These are phyloP conservation scores for Leptographium radiaticola DNA, from an alignment of 2,329 filamentous ascomycete genomes.

Conservation along the genomic window DNA sequence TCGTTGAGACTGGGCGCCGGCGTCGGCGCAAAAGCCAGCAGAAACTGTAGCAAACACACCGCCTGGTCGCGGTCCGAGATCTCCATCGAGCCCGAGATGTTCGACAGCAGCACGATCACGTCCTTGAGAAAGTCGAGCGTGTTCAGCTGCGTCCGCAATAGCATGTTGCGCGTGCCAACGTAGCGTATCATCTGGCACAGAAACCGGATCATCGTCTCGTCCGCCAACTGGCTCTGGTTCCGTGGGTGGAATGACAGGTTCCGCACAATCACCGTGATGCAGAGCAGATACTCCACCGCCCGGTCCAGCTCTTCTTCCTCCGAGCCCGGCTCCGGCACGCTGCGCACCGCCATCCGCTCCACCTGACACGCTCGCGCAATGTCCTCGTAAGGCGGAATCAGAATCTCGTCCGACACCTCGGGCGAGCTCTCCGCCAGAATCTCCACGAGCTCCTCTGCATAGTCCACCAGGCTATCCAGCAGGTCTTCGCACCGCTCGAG, in stretches of 20 bases:
- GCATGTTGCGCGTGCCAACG: constrained; percentile 76
- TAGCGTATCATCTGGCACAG: constrained; percentile 73
- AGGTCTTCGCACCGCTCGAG: constrained; percentile 74
- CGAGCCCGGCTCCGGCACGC: constrained; percentile 62
- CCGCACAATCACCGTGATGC: constrained; percentile 81
- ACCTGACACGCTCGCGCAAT: constrained; percentile 63
- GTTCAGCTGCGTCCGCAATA: constrained; percentile 70
- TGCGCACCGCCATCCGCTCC: constrained; percentile 60
- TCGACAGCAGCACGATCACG: constrained; percentile 75
- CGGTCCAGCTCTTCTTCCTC: constrained; percentile 70
- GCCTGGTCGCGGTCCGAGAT: constrained; percentile 81
- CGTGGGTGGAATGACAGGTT: constrained; percentile 75
- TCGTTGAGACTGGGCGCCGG: constrained; percentile 49
- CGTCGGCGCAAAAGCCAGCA: constrained; percentile 77
- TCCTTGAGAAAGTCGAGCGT: constrained; percentile 98
- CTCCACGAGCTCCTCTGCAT: constrained; percentile 79
- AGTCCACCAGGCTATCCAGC: constrained; percentile 77
- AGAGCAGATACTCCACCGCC: constrained; percentile 75
- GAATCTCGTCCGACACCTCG: constrained; percentile 77
- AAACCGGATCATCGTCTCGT: constrained; percentile 68
- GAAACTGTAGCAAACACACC: constrained; percentile 71
- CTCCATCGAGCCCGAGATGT: constrained; percentile 68
- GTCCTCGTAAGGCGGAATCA: constrained; percentile 77
- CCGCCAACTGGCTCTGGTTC: constrained; percentile 65
- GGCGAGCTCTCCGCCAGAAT: constrained; percentile 70